A percentile compares a stretch with the other conserved stretches of the same genome.
Conservation (phyloP, 1,284 basidiomycete species). For the Cystobasidium slooffiae region DNA sequence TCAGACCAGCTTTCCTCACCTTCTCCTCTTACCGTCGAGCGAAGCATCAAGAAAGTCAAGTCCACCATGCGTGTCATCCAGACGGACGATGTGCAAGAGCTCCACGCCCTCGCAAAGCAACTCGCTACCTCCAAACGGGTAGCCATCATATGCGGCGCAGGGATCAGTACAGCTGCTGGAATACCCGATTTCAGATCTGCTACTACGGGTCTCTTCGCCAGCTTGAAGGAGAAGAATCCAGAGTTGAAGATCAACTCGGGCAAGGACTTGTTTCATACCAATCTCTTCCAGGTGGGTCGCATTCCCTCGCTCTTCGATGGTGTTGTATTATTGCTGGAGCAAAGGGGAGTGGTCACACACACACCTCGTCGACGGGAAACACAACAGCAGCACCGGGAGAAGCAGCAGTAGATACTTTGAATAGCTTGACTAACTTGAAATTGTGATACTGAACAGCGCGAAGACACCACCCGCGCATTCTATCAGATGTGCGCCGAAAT, state of each 20-base stretch:
- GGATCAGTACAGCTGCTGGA: constrained; percentile 84
- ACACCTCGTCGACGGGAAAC: no score
- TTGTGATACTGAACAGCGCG: constrained; percentile 62
- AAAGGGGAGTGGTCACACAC: no score
- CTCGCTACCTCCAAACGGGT: constrained; percentile 26
- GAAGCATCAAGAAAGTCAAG: neutral
- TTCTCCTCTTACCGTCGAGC: neutral
- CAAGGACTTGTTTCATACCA: constrained; percentile 89
- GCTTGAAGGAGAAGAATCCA: constrained; percentile 74
- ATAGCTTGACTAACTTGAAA: neutral
- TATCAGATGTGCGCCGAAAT: constrained; percentile 87
- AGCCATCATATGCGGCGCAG: constrained; percentile 69
- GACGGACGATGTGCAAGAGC: constrained; percentile 26
- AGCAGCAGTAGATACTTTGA: neutral
- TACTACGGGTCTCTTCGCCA: constrained; percentile 74
- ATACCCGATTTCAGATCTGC: constrained; percentile 91
- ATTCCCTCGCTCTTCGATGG: no score
- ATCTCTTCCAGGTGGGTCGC: constrained; percentile 77
- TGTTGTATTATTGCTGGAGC: no score
- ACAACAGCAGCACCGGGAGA: no score
- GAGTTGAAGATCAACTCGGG: constrained; percentile 72
- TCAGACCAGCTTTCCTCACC: neutral
- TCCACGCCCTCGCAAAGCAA: constrained; percentile 29
- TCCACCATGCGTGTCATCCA: constrained; percentile 23
- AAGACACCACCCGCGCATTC: constrained; percentile 75